Evolutionary conservation across 1,139 yeast genomes (phyloP).

Genomic region (Magnusiomyces starmeri): DNA sequence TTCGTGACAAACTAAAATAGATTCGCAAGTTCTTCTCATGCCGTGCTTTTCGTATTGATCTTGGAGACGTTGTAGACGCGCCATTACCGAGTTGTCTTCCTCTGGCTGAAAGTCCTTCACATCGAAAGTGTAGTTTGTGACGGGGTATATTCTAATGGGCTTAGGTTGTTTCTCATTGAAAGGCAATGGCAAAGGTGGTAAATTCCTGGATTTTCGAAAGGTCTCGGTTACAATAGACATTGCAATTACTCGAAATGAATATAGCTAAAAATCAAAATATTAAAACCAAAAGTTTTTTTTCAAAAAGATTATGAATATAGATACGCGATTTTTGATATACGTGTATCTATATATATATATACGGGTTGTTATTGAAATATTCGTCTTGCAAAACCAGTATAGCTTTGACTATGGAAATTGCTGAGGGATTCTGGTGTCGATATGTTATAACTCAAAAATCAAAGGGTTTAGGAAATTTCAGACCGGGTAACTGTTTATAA

Average conservation of each 20-base stretch:
- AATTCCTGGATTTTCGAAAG: slow-evolving; percentile 23
- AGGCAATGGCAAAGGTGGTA: slow-evolving; percentile 21
- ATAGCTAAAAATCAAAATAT: not conserved
- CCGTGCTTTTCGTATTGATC: slow-evolving; percentile 32
- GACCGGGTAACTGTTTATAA: too few relatives aligned
- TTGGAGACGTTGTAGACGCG: slow-evolving; percentile 28
- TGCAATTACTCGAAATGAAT: not conserved
- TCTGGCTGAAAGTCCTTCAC: slow-evolving; percentile 32
- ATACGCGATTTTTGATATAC: too few relatives aligned
- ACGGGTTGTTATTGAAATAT: too few relatives aligned
- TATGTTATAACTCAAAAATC: too few relatives aligned
- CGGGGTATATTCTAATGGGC: slow-evolving; percentile 30
- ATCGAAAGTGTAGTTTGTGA: slow-evolving; percentile 32
- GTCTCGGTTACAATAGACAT: slow-evolving; percentile 27
- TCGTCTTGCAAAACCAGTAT: too few relatives aligned
- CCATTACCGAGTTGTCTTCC: slow-evolving; percentile 30
- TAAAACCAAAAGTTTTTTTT: too few relatives aligned
- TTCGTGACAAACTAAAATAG: slow-evolving; percentile 33
- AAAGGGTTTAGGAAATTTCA: too few relatives aligned
- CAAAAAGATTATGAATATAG: too few relatives aligned
- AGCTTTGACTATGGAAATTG: too few relatives aligned
- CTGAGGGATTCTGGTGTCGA: too few relatives aligned
- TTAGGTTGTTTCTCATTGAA: slow-evolving; percentile 23
- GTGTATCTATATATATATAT: too few relatives aligned
- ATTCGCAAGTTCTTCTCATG: slow-evolving; percentile 34